phyloP scores from a whole-genome alignment of 345 rosid species.

The Euphorbia lathyris region DNA sequence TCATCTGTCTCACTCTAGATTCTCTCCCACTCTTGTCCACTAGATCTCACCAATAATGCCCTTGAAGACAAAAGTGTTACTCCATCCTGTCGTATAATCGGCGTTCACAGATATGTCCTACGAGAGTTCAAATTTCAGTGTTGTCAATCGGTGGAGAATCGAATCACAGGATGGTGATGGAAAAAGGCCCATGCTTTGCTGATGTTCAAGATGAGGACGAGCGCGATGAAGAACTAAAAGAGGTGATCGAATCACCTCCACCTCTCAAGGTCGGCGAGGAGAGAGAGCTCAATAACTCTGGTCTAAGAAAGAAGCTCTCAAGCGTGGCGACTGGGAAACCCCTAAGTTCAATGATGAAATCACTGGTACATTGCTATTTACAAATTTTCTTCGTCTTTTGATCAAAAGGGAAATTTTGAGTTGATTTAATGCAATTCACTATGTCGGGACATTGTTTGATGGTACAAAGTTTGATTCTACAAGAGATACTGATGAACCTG shows the following conservation, averaged over 20 bases:
- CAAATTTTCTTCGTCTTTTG: neutral
- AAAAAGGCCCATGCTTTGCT: conserved; percentile 27
- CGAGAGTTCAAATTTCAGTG: neutral
- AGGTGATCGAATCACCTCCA: conserved; percentile 61
- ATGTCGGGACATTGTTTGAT: conserved; percentile 48
- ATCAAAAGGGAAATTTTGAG: neutral
- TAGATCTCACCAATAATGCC: neutral
- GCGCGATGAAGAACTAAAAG: conserved; percentile 62
- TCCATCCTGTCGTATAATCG: conserved; percentile 23
- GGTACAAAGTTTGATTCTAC: conserved; percentile 49
- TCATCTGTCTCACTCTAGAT: too few species aligned
- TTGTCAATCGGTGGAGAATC: neutral
- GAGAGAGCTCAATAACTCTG: conserved; percentile 36
- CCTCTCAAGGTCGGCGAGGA: conserved; percentile 60
- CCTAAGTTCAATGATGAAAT: conserved; percentile 61
- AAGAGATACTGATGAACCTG: conserved; percentile 36
- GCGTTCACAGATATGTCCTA: neutral
- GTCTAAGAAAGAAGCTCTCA: conserved; percentile 54
- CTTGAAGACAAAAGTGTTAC: neutral
- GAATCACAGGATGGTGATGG: conserved; percentile 14
- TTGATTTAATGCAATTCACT: conserved; percentile 41
- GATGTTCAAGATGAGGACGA: conserved; percentile 34
- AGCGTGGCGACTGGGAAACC: conserved; percentile 51
- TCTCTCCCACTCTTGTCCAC: too few species aligned
- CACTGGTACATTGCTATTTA: conserved; percentile 24